Conservation (phyloP, 1,284 basidiomycete species). For the Leccinum subrobustum region DNA sequence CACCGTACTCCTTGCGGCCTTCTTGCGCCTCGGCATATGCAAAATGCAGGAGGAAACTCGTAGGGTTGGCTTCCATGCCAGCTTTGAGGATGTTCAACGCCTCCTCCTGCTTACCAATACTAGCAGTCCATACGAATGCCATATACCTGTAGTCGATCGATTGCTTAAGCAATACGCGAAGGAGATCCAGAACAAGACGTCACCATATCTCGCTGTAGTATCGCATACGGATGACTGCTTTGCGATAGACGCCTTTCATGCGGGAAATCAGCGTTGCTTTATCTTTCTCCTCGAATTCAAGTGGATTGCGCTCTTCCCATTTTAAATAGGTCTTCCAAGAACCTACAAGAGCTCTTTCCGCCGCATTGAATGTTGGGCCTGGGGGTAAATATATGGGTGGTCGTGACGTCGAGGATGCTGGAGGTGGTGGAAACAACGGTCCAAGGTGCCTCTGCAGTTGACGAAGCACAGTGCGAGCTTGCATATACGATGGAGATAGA, state of each 20-base stretch:
- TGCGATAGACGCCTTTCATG: slow-evolving; percentile 82
- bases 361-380: slow-evolving; percentile 69
- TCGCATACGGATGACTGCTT: slow-evolving; percentile 87
- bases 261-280: slow-evolving; percentile 63
- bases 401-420: slow-evolving; percentile 38
- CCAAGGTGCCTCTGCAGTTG: slow-evolving; percentile 78
- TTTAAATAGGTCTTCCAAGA: slow-evolving; percentile 92
- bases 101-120: slow-evolving; percentile 79
- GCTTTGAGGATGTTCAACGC: slow-evolving; percentile 78
- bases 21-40: slow-evolving; percentile 88
- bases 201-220: slow-evolving; percentile 96
- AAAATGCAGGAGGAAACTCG: slow-evolving; percentile 86
- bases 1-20: slow-evolving; percentile 59
- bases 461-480: slow-evolving; percentile 85
- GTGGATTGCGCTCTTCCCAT: slow-evolving; percentile 95
- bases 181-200: slow-evolving; percentile 20
- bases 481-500: slow-evolving; percentile 87
- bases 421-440: slow-evolving; percentile 57
- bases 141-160: slow-evolving; percentile 66
- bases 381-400: slow-evolving; percentile 66
- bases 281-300: slow-evolving; percentile 90
- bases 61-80: slow-evolving; percentile 86
- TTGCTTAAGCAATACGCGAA: slow-evolving; percentile 14
- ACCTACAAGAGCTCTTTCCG: slow-evolving; percentile 74
- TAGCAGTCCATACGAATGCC: slow-evolving; percentile 80